Evolutionary conservation across 768 basidiomycete species (phyloP), one percentile per base, ranked within the genome.

Genomic region (Mycena galopus): DNA sequence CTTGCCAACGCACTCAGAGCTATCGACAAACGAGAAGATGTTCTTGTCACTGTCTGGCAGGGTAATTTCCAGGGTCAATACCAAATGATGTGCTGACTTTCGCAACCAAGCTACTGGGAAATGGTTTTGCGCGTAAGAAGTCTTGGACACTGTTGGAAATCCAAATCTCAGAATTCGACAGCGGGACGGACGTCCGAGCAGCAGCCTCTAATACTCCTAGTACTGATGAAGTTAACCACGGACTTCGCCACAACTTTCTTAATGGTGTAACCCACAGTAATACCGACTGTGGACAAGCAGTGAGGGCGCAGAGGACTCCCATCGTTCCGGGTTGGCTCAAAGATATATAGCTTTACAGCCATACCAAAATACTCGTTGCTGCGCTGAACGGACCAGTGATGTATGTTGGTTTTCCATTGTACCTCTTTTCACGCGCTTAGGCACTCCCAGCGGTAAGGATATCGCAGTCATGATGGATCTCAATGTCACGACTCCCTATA

Each of bases 311-410:
- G 16, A 11, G 10, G 27, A 19, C 35, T 16, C 4, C 1, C 10
- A 33, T 21, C 19, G 35, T 7, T 57, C 27, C 44, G 12, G 9
- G 14, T 17, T 32, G 12, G 32, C 17, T 30, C 44, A 23, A 19
- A 59, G 11, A 47, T 64, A 23, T 67, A 14, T 47, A 93, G 92
- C 80, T 93, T n/a, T 91, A 90, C 73, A 86, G 87, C 0, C 93
- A 94, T 76, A 85, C 84, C 66, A 94, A 94, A 78, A 82, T 93
- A 19, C 84, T 94, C 21, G 88, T 94, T 16, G 92, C 91, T 16
- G 92, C 91, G 2, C 74, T 94, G 25, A 93, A 94, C 73, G 93
- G 93, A 0, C 93, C 93, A 21, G 93, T 92, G 6, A 89, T 94
- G 74, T 71, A 61, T 10, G 70, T 66, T 9, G 5, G 14, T 27